Evolutionary conservation across 2,329 filamentous ascomycete genomes (phyloP), one percentile per base, ranked within the genome.

Genomic region (Purpureocillium takamizusanense): DNA sequence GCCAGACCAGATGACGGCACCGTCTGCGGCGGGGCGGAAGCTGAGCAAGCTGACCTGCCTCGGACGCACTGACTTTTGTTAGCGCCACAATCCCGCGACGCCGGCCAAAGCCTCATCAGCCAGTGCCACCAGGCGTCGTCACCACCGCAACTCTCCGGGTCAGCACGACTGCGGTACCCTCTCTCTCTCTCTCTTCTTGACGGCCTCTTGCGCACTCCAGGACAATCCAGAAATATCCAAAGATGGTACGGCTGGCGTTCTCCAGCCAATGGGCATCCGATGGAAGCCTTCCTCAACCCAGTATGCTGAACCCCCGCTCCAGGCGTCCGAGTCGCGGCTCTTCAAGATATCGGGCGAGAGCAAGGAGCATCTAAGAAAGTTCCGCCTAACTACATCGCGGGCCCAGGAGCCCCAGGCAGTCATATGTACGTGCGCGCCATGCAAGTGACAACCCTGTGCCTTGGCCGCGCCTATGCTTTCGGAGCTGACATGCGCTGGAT

Each of bases 321-420:
- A 63, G 62, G 60, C 59, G 53, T 94, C 89, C 56, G 89, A 95
- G 70, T 81, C 87, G 45, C 76, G 88, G 51, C 75, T 97, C 46
- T 97, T 95, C 68, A 86, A 85, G 42, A 94, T 97, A 76, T 94
- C 88, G 25, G 76, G 80, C 47, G 86, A 92, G 65, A 95, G 87
- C 33, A 92, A 83, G 65, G 81, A 88, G 48, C 82, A 89, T 56
- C 77, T 98, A 48, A 84, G 86, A 62, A 97, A 95, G 65, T 98
- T 98, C 68, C 85, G 92, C 36, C 74, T 98, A 21, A 79, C 83
- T 18, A 97, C 92, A 2, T 95, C 89, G 27, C 74, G 92, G 48
- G 81, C 87, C 37, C 90, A 83, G 57, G 80, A 83, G 34, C 83
- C 89, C 1, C 87, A 95, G 67, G 92, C 89, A 44, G 80, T 94